Percentiles rank a stretch among this genome's conserved stretches.
Conservation (phyloP, 805 yeast genomes). For the Ogataea pignaliae region DNA sequence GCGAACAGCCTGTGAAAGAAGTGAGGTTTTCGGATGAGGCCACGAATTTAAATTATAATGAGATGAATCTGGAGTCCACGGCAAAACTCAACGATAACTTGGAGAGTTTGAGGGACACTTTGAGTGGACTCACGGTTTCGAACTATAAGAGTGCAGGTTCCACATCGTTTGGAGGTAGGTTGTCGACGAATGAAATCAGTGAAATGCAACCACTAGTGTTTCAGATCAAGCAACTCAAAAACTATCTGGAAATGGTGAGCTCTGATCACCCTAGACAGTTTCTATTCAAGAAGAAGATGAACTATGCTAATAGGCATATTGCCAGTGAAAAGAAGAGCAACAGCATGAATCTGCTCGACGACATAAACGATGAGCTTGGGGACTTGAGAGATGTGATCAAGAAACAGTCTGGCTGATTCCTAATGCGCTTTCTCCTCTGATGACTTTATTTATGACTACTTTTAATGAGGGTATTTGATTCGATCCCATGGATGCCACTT, state of each 20-base stretch:
- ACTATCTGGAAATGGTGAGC: slow-evolving; percentile 27
- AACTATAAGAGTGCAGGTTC: slow-evolving; percentile 19
- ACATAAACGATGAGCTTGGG: slow-evolving; percentile 21
- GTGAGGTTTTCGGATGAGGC: slow-evolving; percentile 24
- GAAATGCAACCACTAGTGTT: slow-evolving; percentile 35
- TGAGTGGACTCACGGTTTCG: slow-evolving; percentile 24
- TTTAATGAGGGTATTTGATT: neutral
- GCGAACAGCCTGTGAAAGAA: slow-evolving; percentile 11
- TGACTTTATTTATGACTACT: neutral
- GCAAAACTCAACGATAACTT: slow-evolving; percentile 24
- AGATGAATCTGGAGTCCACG: slow-evolving; percentile 7
- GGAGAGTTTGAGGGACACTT: slow-evolving; percentile 22
- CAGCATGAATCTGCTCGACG: slow-evolving; percentile 24
- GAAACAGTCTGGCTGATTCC: neutral
- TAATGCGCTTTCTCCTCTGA: neutral
- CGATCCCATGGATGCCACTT: neutral
- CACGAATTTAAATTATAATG: slow-evolving; percentile 8
- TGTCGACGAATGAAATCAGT: slow-evolving; percentile 14
- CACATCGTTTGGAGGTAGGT: slow-evolving; percentile 11
- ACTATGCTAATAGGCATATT: slow-evolving; percentile 11
- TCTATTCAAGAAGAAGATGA: slow-evolving; percentile 25
- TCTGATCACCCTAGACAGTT: slow-evolving; percentile 32
- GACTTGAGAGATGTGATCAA: slow-evolving; percentile 12
- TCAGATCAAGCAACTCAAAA: slow-evolving; percentile 29
- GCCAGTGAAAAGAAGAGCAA: slow-evolving; percentile 2